phyloP scores from a whole-genome alignment of 306 rosid genomes.

The Malus asiatica region DNA sequence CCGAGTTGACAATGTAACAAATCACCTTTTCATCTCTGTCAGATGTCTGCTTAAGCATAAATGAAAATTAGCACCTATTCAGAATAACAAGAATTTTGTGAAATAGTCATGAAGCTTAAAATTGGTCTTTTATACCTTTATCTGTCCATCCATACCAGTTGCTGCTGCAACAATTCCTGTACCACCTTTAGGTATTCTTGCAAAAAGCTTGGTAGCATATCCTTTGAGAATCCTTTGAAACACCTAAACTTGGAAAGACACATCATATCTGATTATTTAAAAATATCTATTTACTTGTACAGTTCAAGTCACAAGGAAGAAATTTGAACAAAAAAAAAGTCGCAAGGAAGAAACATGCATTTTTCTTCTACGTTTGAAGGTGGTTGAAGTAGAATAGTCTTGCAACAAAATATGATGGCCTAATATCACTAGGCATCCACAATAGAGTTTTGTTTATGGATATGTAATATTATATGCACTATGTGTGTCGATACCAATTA shows the following conservation, averaged over 20 bases:
- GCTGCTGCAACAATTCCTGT: slow-evolving; percentile 98
- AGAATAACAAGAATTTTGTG: slow-evolving; percentile 11
- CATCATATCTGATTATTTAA: not conserved
- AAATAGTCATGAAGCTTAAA: slow-evolving; percentile 14
- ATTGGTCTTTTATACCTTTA: slow-evolving; percentile 57
- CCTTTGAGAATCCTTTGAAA: slow-evolving; percentile 93
- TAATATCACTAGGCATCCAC: not conserved
- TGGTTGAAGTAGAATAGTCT: not conserved
- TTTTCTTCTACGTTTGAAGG: not conserved
- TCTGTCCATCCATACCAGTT: slow-evolving; percentile 99
- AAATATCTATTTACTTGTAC: not conserved
- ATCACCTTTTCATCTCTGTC: slow-evolving; percentile 97
- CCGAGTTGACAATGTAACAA: slow-evolving; percentile 92
- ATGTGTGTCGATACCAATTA: not conserved
- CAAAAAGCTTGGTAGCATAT: slow-evolving; percentile 82
- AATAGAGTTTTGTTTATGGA: not conserved
- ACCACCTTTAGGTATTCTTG: slow-evolving; percentile 95
- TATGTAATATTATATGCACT: not conserved
- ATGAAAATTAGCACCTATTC: slow-evolving; percentile 10
- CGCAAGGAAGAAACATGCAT: not conserved
- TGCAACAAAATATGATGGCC: not conserved
- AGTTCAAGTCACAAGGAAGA: not conserved
- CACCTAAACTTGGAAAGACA: slow-evolving; percentile 50
- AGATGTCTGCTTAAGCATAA: slow-evolving; percentile 64
- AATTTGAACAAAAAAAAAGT: not conserved